phyloP scores from a whole-genome alignment of 306 rosid species.

The Senna siamea region DNA sequence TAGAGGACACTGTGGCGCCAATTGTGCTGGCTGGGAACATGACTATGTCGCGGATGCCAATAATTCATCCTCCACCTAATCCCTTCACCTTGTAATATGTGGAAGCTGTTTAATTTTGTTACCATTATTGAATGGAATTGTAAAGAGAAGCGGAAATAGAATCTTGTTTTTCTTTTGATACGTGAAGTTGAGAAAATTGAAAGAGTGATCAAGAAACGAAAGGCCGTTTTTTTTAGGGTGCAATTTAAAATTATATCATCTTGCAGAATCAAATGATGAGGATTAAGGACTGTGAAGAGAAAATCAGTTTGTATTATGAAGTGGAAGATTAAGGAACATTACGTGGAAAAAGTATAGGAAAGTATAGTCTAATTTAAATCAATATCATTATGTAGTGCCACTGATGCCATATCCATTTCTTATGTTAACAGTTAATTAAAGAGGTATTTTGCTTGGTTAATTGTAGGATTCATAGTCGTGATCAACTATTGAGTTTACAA shows the following conservation, averaged over 20 bases:
- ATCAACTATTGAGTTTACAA: not conserved
- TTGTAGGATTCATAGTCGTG: not conserved
- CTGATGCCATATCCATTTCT: not conserved
- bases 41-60: slow-evolving; percentile 56
- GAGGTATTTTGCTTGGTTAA: not conserved
- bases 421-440: not conserved
- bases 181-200: slow-evolving; percentile 16
- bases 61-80: slow-evolving; percentile 58
- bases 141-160: slow-evolving; percentile 6
- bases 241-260: too few relatives aligned
- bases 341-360: too few relatives aligned
- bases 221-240: not conserved
- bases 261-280: too few relatives aligned
- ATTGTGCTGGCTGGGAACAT: slow-evolving; percentile 49
- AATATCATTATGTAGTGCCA: not conserved
- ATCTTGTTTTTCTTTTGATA: slow-evolving; percentile 9
- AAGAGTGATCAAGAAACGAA: not conserved
- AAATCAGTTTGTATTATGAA: too few relatives aligned
- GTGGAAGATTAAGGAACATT: too few relatives aligned
- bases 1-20: slow-evolving; percentile 59
- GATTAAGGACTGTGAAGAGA: too few relatives aligned
- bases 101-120: slow-evolving; percentile 20
- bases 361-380: not conserved
- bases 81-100: slow-evolving; percentile 55
- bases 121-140: slow-evolving; percentile 31